phyloP scores from a whole-genome alignment of 139 green algal species.

The Tetradesmus lagerheimii region DNA sequence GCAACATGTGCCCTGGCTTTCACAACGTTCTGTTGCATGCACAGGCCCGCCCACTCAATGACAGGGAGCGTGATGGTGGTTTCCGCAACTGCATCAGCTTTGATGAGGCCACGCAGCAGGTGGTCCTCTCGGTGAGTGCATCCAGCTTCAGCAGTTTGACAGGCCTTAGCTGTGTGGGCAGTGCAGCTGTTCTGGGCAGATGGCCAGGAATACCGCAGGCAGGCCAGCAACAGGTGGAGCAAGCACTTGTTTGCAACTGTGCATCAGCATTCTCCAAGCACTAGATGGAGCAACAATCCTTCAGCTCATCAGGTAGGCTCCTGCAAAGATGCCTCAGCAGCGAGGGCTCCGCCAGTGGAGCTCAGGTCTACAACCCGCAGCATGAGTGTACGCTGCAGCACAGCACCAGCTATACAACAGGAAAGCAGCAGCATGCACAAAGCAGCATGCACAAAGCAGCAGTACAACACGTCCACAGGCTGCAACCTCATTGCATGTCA shows the following conservation, averaged over 20 bases:
- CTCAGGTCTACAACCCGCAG: no score
- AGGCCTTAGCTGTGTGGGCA: not conserved
- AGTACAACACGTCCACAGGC: not conserved
- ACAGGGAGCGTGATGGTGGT: conserved; percentile 63
- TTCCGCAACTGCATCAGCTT: conserved; percentile 70
- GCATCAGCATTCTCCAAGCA: no score
- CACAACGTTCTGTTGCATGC: not conserved
- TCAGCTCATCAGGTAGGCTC: no score
- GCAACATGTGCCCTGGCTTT: not conserved
- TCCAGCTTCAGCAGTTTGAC: not conserved
- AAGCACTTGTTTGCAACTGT: no score
- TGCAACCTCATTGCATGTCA: not conserved
- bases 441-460: not conserved
- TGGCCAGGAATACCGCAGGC: not conserved
- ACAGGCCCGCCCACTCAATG: conserved; percentile 75
- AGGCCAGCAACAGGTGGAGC: not conserved
- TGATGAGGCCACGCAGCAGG: conserved; percentile 74
- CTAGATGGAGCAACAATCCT: no score
- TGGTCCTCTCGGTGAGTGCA: conserved; percentile 70
- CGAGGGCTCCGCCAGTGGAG: no score
- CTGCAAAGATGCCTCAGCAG: no score
- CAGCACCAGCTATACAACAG: no score
- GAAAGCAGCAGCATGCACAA: no score
- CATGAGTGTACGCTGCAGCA: no score
- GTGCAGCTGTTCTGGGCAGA: not conserved